Percentiles rank a stretch among this genome's conserved stretches.
These are phyloP conservation scores for Plectosphaerella cucumerina DNA, from an alignment of 2,329 filamentous ascomycete species.

Conservation along the genomic window DNA sequence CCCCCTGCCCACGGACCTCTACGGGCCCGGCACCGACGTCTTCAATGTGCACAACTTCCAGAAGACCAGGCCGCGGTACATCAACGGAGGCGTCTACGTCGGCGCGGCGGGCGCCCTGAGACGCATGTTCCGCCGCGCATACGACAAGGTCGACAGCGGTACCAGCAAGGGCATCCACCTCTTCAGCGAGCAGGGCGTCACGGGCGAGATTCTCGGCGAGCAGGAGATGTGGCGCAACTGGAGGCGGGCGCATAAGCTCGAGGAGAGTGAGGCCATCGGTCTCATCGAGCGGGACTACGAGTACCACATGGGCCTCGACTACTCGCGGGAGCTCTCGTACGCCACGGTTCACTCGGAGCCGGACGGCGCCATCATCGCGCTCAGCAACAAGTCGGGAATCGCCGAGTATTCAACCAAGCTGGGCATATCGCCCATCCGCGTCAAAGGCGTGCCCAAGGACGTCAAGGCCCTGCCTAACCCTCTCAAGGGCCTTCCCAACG, in stretches of 20 bases:
- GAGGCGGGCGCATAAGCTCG: neutral
- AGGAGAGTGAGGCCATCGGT: neutral
- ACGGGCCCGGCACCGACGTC: constrained; percentile 16
- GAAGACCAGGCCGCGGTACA: constrained; percentile 19
- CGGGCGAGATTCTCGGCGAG: constrained; percentile 24
- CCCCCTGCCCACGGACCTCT: constrained; percentile 14
- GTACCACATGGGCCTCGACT: constrained; percentile 22
- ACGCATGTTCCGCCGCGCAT: constrained; percentile 14
- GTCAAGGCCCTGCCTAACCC: constrained; percentile 7
- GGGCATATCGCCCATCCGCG: constrained; percentile 18
- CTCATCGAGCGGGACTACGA: constrained; percentile 12
- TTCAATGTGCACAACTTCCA: constrained; percentile 5
- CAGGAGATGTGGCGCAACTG: constrained; percentile 13
- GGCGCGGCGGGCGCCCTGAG: constrained; percentile 22
- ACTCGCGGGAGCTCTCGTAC: constrained; percentile 22
- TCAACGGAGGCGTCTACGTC: constrained; percentile 25
- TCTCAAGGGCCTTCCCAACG: neutral
- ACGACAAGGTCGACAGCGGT: constrained; percentile 20
- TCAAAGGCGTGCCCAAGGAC: constrained; percentile 16
- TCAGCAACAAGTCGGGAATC: constrained; percentile 13
- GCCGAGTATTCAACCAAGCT: constrained; percentile 13
- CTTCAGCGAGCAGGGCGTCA: constrained; percentile 25
- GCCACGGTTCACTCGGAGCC: constrained; percentile 22
- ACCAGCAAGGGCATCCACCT: constrained; percentile 10
- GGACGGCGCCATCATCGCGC: constrained; percentile 18